Percentiles rank a stretch among this genome's conserved stretches.
Evolutionary conservation across 129 eudicot genomes (phyloP).

Genomic region (Artemisia annua): DNA sequence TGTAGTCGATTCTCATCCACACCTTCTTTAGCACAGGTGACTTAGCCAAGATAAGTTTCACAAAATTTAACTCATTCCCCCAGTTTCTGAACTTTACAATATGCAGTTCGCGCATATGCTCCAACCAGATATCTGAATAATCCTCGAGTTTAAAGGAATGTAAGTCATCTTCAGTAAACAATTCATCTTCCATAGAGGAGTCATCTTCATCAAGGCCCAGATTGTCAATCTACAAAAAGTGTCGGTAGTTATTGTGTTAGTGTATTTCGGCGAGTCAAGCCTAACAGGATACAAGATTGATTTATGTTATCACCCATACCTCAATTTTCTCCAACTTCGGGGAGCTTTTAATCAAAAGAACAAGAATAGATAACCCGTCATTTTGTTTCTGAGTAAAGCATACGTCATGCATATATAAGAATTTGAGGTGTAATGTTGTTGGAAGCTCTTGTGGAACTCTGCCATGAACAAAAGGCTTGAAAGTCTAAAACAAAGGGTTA

Average conservation of each 20-base stretch:
- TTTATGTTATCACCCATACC: not conserved
- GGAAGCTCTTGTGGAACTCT: not conserved
- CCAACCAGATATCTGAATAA: not conserved
- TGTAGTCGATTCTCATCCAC: not conserved
- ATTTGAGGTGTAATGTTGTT: not conserved
- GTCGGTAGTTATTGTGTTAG: not conserved
- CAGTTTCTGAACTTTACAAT: not conserved
- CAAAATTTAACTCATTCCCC: not conserved
- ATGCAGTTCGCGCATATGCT: not conserved
- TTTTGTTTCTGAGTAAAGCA: not conserved
- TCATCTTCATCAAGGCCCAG: not conserved
- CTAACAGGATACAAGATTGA: not conserved
- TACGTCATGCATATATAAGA: not conserved
- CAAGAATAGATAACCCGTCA: not conserved
- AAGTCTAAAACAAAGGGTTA: not conserved
- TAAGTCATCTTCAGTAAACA: too few relatives aligned
- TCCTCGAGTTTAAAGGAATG: not conserved
- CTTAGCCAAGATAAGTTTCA: not conserved
- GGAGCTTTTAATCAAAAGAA: not conserved
- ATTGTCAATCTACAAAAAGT: not conserved
- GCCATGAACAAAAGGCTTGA: not conserved
- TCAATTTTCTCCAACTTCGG: not conserved
- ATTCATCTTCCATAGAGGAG: not conserved
- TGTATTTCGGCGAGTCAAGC: not conserved
- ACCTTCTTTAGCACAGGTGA: not conserved